Evolutionary conservation across 257 asterid species (phyloP).

Genomic region (Solanum sparsipilum): DNA sequence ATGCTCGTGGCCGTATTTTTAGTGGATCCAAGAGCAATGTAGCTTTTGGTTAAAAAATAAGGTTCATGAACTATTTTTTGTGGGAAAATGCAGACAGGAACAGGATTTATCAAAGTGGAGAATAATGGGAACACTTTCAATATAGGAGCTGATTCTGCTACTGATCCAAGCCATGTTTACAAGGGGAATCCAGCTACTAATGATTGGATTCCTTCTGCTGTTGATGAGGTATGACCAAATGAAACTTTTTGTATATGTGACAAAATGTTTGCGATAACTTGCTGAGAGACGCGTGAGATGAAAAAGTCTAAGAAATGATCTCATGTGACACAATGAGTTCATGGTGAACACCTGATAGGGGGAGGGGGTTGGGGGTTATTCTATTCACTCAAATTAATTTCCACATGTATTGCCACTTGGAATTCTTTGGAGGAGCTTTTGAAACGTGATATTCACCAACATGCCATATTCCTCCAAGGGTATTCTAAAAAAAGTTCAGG

Average conservation of each 20-base stretch:
- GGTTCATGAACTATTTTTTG: neutral
- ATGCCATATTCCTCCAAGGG: neutral
- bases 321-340: neutral
- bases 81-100: slow-evolving; percentile 53
- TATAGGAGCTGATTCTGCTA: slow-evolving; percentile 30
- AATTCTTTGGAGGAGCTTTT: neutral
- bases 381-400: neutral
- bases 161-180: slow-evolving; percentile 42
- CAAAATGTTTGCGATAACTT: neutral
- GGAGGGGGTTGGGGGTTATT: neutral
- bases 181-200: slow-evolving; percentile 95
- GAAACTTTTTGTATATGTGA: neutral
- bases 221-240: slow-evolving; percentile 20
- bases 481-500: neutral
- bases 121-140: slow-evolving; percentile 28
- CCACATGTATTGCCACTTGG: neutral
- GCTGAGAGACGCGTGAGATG: neutral
- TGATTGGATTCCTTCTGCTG: slow-evolving; percentile 77
- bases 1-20: neutral
- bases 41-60: neutral
- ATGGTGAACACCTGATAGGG: neutral
- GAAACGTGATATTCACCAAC: neutral
- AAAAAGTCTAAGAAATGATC: neutral
- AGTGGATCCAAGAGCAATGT: neutral
- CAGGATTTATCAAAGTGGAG: slow-evolving; percentile 72